phyloP scores from a whole-genome alignment of 2,329 filamentous ascomycete species.

The Clonostachys solani region DNA sequence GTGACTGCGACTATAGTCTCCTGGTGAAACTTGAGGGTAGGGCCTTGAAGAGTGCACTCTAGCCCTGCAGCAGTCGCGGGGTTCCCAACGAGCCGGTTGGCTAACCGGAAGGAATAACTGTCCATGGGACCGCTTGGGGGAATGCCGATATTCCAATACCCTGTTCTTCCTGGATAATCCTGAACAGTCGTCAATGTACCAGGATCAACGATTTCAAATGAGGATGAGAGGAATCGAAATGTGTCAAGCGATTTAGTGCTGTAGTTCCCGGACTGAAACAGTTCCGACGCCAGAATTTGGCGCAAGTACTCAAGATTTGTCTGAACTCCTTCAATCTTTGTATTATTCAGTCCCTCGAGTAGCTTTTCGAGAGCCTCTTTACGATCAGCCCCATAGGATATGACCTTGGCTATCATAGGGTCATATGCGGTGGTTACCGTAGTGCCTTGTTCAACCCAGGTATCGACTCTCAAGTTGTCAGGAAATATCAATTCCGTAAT shows the following conservation, averaged over 20 bases:
- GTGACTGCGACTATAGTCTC: constrained; percentile 22
- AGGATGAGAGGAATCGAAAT: constrained; percentile 16
- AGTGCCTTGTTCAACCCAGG: constrained; percentile 64
- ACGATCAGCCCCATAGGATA: constrained; percentile 57
- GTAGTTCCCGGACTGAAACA: constrained; percentile 18
- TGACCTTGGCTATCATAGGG: constrained; percentile 73
- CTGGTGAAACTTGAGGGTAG: constrained; percentile 24
- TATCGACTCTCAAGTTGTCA: constrained; percentile 53
- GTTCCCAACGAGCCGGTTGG: constrained; percentile 28
- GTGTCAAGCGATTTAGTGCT: constrained; percentile 25
- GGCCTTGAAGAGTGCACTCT: constrained; percentile 26
- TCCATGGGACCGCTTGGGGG: constrained; percentile 37
- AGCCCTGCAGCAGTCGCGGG: constrained; percentile 17
- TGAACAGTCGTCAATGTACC: constrained; percentile 30
- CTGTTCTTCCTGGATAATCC: constrained; percentile 30
- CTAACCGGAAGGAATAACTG: constrained; percentile 22
- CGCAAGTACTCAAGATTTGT: constrained; percentile 27
- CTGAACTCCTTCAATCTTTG: constrained; percentile 19
- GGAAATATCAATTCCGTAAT: constrained; percentile 54
- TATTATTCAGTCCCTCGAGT: constrained; percentile 51
- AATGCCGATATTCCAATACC: constrained; percentile 30
- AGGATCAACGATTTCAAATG: constrained; percentile 27
- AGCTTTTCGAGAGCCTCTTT: constrained; percentile 61
- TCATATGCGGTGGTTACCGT: constrained; percentile 73
- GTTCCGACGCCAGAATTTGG: constrained; percentile 16